Evolutionary conservation across 176 grass and related monocot genomes (phyloP).

Genomic region (Musa beccarii): DNA sequence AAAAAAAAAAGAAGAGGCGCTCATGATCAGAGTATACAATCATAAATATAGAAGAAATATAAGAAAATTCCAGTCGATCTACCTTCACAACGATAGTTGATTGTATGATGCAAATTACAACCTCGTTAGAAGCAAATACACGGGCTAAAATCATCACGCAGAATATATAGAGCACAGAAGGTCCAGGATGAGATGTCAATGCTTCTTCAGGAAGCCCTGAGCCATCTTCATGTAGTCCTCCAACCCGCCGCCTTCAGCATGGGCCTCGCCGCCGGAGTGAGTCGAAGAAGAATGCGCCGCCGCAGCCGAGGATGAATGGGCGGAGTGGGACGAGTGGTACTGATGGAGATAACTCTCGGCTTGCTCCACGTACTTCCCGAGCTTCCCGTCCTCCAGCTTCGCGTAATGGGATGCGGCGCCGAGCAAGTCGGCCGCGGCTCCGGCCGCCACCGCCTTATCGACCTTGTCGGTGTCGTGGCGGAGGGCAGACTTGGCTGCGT

Average conservation of each 20-base stretch:
- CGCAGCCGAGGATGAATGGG: constrained; percentile 1
- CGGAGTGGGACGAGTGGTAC: constrained; percentile 3
- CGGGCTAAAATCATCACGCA: too few relatives aligned
- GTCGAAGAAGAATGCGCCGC: constrained; percentile 16
- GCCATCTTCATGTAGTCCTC: constrained; percentile 28
- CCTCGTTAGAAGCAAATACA: too few relatives aligned
- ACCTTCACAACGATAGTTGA: too few relatives aligned
- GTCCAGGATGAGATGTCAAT: background rate
- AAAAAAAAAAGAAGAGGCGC: too few relatives aligned
- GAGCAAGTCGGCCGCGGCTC: constrained; percentile 58
- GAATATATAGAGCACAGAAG: background rate
- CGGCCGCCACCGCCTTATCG: constrained; percentile 63
- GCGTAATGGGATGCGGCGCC: constrained; percentile 66
- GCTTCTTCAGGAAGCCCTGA: constrained; percentile 21
- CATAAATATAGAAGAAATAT: too few relatives aligned
- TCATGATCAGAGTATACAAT: too few relatives aligned
- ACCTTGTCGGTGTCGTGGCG: constrained; percentile 55
- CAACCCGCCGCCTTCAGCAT: constrained; percentile 19
- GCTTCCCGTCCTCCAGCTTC: constrained; percentile 65
- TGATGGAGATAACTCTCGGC: constrained; percentile 78
- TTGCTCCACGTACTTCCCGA: constrained; percentile 52
- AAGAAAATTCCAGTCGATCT: too few relatives aligned
- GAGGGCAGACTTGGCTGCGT: constrained; percentile 47
- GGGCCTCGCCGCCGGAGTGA: constrained; percentile 4
- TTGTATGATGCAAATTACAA: too few relatives aligned